Evolutionary conservation across 495 filamentous ascomycete species (phyloP).

Genomic region (Daldinia vernicosa): DNA sequence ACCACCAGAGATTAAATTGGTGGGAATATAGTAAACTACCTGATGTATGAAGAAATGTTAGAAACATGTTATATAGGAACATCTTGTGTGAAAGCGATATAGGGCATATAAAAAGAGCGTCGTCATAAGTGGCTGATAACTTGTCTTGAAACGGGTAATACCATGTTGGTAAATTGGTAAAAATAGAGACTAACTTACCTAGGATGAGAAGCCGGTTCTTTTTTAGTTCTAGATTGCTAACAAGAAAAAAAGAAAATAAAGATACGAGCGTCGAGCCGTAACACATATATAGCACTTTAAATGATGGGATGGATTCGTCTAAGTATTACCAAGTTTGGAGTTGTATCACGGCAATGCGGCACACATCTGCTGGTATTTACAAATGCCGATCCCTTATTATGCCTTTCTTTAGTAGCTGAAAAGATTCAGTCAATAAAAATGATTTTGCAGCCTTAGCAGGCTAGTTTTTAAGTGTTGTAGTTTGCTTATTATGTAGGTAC

Average conservation of each 20-base stretch:
- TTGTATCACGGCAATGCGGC: slow-evolving; percentile 29
- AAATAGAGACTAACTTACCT: neutral
- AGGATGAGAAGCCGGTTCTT: neutral
- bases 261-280: neutral
- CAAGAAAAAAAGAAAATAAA: neutral
- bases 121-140: slow-evolving; percentile 39
- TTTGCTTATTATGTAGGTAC: slow-evolving; percentile 5
- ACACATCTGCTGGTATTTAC: neutral
- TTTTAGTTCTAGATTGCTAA: neutral
- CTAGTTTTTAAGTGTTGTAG: neutral
- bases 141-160: slow-evolving; percentile 3
- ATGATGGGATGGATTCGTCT: neutral
- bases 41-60: neutral
- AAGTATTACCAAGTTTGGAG: neutral
- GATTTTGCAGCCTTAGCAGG: neutral
- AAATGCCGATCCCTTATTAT: neutral
- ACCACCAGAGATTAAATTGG: neutral
- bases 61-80: neutral
- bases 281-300: neutral
- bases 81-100: neutral
- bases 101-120: slow-evolving; percentile 7
- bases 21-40: neutral
- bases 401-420: neutral
- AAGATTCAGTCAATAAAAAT: neutral
- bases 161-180: slow-evolving; percentile 5